phyloP scores from a whole-genome alignment of 2,329 filamentous ascomycete genomes.

The Sporothrix humicola region DNA sequence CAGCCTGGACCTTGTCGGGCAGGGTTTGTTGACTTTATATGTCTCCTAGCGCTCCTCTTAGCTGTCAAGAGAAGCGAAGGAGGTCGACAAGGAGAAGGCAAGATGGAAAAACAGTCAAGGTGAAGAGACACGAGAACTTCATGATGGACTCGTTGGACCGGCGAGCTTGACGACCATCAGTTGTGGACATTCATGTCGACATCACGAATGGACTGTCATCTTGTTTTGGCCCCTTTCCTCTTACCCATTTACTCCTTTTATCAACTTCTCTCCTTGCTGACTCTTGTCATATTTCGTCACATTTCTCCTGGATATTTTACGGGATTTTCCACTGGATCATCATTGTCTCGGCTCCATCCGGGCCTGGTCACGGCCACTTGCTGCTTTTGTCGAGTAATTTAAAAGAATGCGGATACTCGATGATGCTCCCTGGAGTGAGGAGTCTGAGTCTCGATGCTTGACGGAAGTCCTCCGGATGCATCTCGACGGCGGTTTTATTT shows the following conservation, averaged over 20 bases:
- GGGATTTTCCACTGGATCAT: neutral
- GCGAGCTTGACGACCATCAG: neutral
- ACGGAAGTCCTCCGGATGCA: neutral
- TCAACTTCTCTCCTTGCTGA: neutral
- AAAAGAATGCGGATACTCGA: neutral
- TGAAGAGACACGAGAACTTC: neutral
- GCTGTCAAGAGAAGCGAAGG: conserved; percentile 16
- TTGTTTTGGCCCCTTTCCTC: neutral
- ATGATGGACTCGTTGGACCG: neutral
- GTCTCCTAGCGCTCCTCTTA: neutral
- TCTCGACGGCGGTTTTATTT: conserved; percentile 4
- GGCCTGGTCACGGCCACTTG: neutral
- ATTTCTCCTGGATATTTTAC: neutral
- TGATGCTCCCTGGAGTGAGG: neutral
- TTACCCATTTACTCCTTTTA: neutral
- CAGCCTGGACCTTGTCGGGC: neutral
- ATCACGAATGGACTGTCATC: neutral
- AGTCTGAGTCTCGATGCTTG: neutral
- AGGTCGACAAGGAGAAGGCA: neutral
- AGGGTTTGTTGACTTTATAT: neutral
- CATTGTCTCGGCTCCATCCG: neutral
- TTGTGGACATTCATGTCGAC: neutral
- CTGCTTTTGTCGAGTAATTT: neutral
- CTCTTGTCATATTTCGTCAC: neutral
- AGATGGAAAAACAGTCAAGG: neutral